A percentile compares a stretch with the other conserved stretches of the same genome.
Evolutionary conservation across 176 grass and related monocot species (phyloP).

Genomic region (Bolboschoenus planiculmis): DNA sequence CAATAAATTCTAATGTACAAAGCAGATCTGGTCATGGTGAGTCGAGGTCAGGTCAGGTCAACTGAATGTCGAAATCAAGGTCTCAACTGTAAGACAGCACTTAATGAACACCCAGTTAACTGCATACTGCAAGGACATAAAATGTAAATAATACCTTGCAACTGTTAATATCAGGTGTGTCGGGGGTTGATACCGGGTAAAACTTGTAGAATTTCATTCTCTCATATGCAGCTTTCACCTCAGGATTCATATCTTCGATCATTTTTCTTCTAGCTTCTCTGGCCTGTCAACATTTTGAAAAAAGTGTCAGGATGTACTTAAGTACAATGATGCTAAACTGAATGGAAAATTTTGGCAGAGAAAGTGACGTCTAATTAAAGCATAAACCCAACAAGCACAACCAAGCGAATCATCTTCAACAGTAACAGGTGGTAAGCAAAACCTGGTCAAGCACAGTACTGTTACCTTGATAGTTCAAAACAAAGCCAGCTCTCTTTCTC

Average conservation of each 20-base stretch:
- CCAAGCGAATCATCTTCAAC: not conserved
- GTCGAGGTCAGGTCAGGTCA: not conserved
- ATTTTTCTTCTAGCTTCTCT: conserved; percentile 76
- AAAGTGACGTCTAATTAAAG: not conserved
- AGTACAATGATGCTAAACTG: not conserved
- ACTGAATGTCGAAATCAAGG: not conserved
- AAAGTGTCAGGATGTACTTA: not conserved
- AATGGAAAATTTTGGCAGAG: not conserved
- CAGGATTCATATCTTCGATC: conserved; percentile 75
- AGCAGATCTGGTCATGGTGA: not conserved
- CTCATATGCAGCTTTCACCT: conserved; percentile 54
- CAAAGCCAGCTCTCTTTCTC: too few species aligned
- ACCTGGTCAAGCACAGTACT: not conserved
- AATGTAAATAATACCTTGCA: conserved; percentile 50
- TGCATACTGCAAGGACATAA: not conserved
- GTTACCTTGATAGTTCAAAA: too few species aligned
- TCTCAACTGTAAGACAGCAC: not conserved
- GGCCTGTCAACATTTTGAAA: conserved; percentile 40
- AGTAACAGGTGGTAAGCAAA: not conserved
- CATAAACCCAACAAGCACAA: not conserved
- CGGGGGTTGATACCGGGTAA: conserved; percentile 56
- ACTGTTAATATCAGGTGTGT: conserved; percentile 60
- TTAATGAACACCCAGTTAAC: not conserved
- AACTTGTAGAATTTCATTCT: conserved; percentile 87
- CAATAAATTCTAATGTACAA: not conserved